Percentiles rank a stretch among this genome's conserved stretches.
phyloP scores from a whole-genome alignment of 2,329 filamentous ascomycete species.

The Achaetomium macrosporum region DNA sequence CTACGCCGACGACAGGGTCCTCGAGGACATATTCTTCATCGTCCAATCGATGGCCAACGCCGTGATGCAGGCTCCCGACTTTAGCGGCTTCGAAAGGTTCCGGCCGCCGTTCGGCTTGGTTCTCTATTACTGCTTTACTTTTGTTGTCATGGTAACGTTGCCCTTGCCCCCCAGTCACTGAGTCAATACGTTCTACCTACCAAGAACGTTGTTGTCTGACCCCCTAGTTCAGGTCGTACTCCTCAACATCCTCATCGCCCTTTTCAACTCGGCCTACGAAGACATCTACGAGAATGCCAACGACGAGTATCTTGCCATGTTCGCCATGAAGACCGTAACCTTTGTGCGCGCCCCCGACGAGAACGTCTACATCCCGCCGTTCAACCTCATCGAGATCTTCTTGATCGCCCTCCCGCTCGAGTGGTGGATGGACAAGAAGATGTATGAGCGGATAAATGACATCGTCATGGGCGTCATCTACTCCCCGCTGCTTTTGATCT shows the following conservation, averaged over 20 bases:
- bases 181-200: too few species aligned
- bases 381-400: slow-evolving; percentile 89
- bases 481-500: slow-evolving; percentile 72
- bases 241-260: slow-evolving; percentile 91
- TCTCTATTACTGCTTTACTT: slow-evolving; percentile 96
- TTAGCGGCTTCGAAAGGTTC: slow-evolving; percentile 81
- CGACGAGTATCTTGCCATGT: slow-evolving; percentile 92
- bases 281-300: slow-evolving; percentile 90
- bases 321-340: slow-evolving; percentile 90
- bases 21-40: slow-evolving; percentile 67
- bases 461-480: slow-evolving; percentile 82
- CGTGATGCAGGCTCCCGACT: slow-evolving; percentile 88
- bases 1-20: slow-evolving; percentile 65
- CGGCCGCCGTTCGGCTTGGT: slow-evolving; percentile 89
- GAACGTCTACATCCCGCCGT: slow-evolving; percentile 94
- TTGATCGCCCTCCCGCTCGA: slow-evolving; percentile 74
- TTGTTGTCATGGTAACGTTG: slow-evolving; percentile 77
- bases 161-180: neutral
- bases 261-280: slow-evolving; percentile 95
- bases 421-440: slow-evolving; percentile 80
- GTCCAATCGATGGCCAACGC: slow-evolving; percentile 80
- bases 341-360: slow-evolving; percentile 96
- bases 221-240: slow-evolving; percentile 51
- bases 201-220: neutral
- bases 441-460: slow-evolving; percentile 81